Evolutionary conservation across 2,329 filamentous ascomycete genomes (phyloP).

Genomic region (Tolypocladium sp.): DNA sequence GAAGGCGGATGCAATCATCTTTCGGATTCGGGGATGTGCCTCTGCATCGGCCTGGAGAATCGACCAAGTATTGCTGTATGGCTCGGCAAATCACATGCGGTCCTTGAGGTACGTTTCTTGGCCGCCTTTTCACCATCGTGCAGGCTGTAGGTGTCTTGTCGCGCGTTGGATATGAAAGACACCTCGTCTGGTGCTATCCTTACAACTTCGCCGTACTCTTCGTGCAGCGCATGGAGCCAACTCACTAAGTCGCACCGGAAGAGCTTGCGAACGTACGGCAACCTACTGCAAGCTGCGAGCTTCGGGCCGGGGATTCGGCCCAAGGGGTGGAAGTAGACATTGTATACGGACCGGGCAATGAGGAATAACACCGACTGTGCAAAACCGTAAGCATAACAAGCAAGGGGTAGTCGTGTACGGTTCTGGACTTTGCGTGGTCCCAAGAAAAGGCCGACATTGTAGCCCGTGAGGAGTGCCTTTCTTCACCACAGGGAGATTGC

Average conservation of each 20-base stretch:
- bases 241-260: constrained; percentile 15
- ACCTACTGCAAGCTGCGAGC: background rate
- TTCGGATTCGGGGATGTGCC: constrained; percentile 6
- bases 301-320: constrained; percentile 19
- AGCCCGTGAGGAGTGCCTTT: background rate
- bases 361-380: background rate
- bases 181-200: constrained; percentile 37
- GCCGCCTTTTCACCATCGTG: constrained; percentile 1
- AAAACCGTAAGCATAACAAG: background rate
- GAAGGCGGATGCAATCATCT: constrained; percentile 12
- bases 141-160: constrained; percentile 28
- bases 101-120: constrained; percentile 3
- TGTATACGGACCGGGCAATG: constrained; percentile 11
- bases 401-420: background rate
- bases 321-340: constrained; percentile 24
- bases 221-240: constrained; percentile 23
- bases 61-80: background rate
- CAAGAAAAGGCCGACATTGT: background rate
- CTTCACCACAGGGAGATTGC: background rate
- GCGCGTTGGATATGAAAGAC: constrained; percentile 27
- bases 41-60: constrained; percentile 6
- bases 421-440: background rate
- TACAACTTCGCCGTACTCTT: constrained; percentile 33
- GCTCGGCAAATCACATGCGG: background rate
- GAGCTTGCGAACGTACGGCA: constrained; percentile 2